Conservation (phyloP, 208 protist species). For the Leptomonas seymouri region DNA sequence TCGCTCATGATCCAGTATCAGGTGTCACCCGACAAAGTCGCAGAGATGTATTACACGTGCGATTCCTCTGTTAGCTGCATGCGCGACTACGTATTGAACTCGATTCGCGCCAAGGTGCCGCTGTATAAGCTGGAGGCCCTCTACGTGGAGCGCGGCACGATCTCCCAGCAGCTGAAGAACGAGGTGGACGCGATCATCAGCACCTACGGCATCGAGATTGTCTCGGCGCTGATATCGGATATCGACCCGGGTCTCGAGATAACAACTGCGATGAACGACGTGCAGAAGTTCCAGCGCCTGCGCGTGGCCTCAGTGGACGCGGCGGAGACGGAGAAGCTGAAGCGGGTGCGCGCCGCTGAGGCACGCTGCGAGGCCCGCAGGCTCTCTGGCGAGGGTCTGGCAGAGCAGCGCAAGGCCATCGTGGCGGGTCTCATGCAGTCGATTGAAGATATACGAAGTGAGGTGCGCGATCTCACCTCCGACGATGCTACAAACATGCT, state of each 20-base stretch:
- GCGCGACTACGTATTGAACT: constrained; percentile 71
- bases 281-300: constrained; percentile 71
- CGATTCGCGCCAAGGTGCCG: constrained; percentile 67
- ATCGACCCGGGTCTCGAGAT: constrained; percentile 68
- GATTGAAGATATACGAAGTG: constrained; percentile 43
- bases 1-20: constrained; percentile 63
- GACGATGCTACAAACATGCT: constrained; percentile 74
- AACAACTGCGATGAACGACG: constrained; percentile 75
- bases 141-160: constrained; percentile 74
- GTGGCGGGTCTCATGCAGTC: constrained; percentile 62
- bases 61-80: constrained; percentile 49
- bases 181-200: constrained; percentile 62
- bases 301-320: constrained; percentile 78
- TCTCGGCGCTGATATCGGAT: constrained; percentile 73
- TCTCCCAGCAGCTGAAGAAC: constrained; percentile 75
- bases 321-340: constrained; percentile 77
- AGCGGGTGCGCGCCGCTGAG: constrained; percentile 72
- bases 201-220: constrained; percentile 73
- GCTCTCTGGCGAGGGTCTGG: constrained; percentile 57
- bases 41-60: constrained; percentile 53
- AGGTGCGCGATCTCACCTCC: constrained; percentile 48
- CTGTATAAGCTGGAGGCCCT: constrained; percentile 83
- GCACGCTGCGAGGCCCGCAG: constrained; percentile 66
- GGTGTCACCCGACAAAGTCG: constrained; percentile 42
- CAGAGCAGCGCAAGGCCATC: constrained; percentile 77